Base-by-base conservation (phyloP, 2,329 filamentous ascomycete genomes). In the Thelonectria olida region DNA sequence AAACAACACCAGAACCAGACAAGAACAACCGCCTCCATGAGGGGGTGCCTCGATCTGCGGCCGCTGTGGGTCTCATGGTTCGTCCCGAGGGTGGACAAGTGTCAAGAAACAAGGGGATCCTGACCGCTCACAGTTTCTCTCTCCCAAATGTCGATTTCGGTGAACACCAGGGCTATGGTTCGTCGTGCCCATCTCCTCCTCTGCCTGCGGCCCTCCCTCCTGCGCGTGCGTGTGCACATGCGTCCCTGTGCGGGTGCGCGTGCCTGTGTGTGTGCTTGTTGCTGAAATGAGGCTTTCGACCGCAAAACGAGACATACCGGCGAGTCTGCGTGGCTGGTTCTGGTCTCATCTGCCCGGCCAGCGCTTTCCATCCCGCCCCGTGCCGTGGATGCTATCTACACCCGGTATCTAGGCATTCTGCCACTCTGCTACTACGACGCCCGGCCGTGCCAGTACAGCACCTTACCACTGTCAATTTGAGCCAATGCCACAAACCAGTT, bases 11-110 rank as follows among this genome's bases (percentile, higher is more conserved):
- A 36, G 31, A 54, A 41, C 25, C 25, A 47, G 15, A 23, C 41
- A 19, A 54, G 52, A 54, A 38, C 58, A 42, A 68, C 63, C 56
- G 34, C 54, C 62, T 58, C 65, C 62, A 70, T 65, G 65, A 70
- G 65, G 65, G 67, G 73, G 75, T 70, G 74, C 66, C 73, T 74
- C 69, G 73, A 75, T 75, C 72, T 78, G 78, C 78, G 76, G 76
- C 76, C 77, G 69, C 62, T 73, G 78, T 78, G 76, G 78, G 71
- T 75, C 52, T 72, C 63, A 72, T 78, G 71, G 74, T 77, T 78
- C 74, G 73, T 78, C 72, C 74, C 73, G 70, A 73, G 62, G 70
- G 65, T 67, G 67, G 73, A 76, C 74, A 77, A 76, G 70, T 76
- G 75, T 78, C 74, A 76, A 65, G 63, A 69, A 67, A 67, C 70